Evolutionary conservation across 2,329 filamentous ascomycete species (phyloP).

Genomic region (Amauroascus niger): DNA sequence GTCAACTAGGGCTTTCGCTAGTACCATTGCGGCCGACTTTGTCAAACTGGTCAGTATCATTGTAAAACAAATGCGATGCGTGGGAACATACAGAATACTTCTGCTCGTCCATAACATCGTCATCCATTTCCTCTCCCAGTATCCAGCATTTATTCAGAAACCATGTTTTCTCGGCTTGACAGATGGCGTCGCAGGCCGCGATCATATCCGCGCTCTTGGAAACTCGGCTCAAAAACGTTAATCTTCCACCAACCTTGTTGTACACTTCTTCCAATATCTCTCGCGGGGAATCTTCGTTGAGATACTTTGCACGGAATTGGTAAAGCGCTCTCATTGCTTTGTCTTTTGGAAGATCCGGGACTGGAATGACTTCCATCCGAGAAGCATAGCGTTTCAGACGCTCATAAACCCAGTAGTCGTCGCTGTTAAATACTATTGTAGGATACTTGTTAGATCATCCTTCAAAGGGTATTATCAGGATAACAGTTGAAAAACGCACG

Average conservation of each 20-base stretch:
- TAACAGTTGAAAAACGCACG: conserved; percentile 25
- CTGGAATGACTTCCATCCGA: conserved; percentile 84
- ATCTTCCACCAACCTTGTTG: conserved; percentile 71
- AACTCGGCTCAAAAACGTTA: conserved; percentile 80
- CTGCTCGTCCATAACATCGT: conserved; percentile 97
- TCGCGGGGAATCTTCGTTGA: conserved; percentile 46
- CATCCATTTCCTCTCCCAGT: conserved; percentile 69
- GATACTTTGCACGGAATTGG: conserved; percentile 73
- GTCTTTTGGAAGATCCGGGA: conserved; percentile 69
- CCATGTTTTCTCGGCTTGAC: conserved; percentile 64
- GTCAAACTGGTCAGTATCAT: conserved; percentile 16
- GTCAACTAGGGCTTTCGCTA: conserved; percentile 85
- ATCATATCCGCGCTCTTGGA: conserved; percentile 81
- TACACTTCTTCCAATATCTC: conserved; percentile 67
- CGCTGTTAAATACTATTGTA: conserved; percentile 73
- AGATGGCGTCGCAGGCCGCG: conserved; percentile 62
- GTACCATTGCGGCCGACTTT: conserved; percentile 84
- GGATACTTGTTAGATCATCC: not conserved
- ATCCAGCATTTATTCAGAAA: conserved; percentile 72
- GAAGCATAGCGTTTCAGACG: conserved; percentile 84
- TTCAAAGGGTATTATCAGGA: not conserved
- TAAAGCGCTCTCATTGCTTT: conserved; percentile 67
- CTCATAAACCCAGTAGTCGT: conserved; percentile 99
- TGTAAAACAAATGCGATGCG: not conserved
- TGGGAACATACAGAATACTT: conserved; percentile 69